Evolutionary conservation across 805 yeast species (phyloP), one percentile per base, ranked within the genome.

Genomic region (Kurtzmaniella fragi): DNA sequence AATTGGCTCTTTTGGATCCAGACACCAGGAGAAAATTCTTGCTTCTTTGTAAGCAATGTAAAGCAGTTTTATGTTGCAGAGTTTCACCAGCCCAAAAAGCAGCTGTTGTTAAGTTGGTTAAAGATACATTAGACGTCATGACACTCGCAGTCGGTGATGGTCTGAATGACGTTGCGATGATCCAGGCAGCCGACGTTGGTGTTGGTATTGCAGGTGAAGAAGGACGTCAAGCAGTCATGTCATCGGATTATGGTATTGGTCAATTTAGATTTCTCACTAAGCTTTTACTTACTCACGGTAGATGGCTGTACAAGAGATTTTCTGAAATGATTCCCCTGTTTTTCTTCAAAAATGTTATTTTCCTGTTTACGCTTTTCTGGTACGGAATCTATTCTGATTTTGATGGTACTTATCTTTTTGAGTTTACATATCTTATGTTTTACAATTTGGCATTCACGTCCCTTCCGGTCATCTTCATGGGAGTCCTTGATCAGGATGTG

Each of bases 201-300:
- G 84, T 85, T 40, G 95, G 95, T 64, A 85, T 85, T 55, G 90
- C 90, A 3, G 95, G 95, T 63, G 93, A 85, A 66, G 95, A 85
- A 67, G 95, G 95, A 54, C 69, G 93, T 44, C 93, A 84, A 61
- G 93, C 93, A 14, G 93, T 77, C 4, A 85, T 85, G 95, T 81
- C 89, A 17, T 81, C 91, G 1, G 95, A 85, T 64, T 85, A 83
- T 61, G 95, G 91, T 15, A 64, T 85, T 53, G 93, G 91, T 17
- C 95, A 85, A 57, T 85, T 85, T 60, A 73, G 93, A 53, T 85
- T 72, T 52, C 59, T 85, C 44, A 70, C 82, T 0, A 73, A 85
- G 48, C 64, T 85, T 44, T 61, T 85, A 8, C 59, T 85, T 36
- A 85, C 82, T 23, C 95, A 85, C 60, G 95, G 95, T 26, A 71